Percentiles rank a stretch among this genome's conserved stretches.
Evolutionary conservation across 2,329 filamentous ascomycete genomes (phyloP).

Genomic region (Colletotrichum shisoi): DNA sequence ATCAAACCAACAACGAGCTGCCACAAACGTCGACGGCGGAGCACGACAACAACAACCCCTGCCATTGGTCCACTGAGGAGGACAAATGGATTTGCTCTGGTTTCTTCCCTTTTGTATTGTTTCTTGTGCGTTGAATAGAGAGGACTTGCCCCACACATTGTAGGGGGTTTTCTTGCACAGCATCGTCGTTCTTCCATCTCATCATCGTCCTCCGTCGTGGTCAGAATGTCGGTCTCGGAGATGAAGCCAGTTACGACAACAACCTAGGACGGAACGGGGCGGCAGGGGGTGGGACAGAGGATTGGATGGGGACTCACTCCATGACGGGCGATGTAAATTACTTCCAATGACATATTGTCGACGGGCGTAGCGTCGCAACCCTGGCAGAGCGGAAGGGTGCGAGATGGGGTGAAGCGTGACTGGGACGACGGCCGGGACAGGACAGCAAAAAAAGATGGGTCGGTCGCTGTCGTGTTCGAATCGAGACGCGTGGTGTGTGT

Average conservation of each 20-base stretch:
- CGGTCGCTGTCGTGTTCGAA: conserved; percentile 4
- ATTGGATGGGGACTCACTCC: conserved; percentile 64
- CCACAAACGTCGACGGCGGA: background rate
- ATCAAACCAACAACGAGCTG: conserved; percentile 17
- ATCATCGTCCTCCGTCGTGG: background rate
- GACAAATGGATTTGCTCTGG: too few species aligned
- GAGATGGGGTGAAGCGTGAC: background rate
- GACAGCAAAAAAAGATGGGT: conserved; percentile 19
- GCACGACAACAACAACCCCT: background rate
- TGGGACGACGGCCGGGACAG: background rate
- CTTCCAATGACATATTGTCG: conserved; percentile 68
- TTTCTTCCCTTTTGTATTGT: too few species aligned
- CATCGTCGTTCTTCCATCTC: background rate
- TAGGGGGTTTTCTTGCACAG: background rate
- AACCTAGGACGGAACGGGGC: conserved; percentile 26
- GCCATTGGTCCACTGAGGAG: background rate
- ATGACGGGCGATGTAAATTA: conserved; percentile 77
- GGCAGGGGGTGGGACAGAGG: conserved; percentile 2
- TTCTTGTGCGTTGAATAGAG: background rate
- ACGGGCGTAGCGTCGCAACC: conserved; percentile 18
- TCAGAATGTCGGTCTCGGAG: conserved; percentile 30
- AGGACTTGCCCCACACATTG: background rate
- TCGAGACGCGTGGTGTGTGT: background rate
- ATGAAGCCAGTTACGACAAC: conserved; percentile 29
- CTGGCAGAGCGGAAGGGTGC: background rate